Evolutionary conservation across 2,329 filamentous ascomycete species (phyloP).

Genomic region (Xylariales sp.): DNA sequence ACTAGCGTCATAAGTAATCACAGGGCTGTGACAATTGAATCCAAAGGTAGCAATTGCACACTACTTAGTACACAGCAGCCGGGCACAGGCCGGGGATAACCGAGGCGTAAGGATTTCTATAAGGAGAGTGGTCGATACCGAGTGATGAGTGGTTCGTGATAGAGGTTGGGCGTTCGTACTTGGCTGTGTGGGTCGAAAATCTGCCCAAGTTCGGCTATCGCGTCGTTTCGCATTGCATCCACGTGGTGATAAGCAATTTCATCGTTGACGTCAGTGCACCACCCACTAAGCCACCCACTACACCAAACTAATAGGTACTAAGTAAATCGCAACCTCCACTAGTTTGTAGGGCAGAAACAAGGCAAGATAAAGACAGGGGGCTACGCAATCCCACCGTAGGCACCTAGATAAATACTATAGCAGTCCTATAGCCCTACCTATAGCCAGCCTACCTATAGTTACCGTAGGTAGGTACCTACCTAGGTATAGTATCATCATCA

Average conservation of each 20-base stretch:
- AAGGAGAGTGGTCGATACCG: no score
- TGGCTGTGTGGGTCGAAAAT: slow-evolving; percentile 38
- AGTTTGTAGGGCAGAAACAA: background rate
- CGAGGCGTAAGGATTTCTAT: slow-evolving; percentile 15
- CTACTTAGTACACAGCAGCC: no score
- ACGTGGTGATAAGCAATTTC: slow-evolving; percentile 47
- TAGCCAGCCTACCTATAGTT: no score
- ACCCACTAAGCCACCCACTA: background rate
- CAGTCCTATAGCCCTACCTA: no score
- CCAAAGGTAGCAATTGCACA: no score
- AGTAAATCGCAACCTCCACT: background rate
- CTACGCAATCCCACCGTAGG: background rate
- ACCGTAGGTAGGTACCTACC: no score
- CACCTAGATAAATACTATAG: no score
- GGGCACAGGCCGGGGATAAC: slow-evolving; percentile 8
- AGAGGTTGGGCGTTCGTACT: background rate
- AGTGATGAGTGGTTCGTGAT: no score
- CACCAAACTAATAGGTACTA: no score
- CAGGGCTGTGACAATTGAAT: no score
- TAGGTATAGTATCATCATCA: no score
- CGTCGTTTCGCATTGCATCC: slow-evolving; percentile 42
- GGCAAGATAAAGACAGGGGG: background rate
- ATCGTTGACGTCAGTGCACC: slow-evolving; percentile 41
- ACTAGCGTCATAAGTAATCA: no score
- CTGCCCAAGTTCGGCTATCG: slow-evolving; percentile 42